These are phyloP conservation scores for Prinsepia uniflora DNA, from an alignment of 306 rosid species.

Conservation along the genomic window DNA sequence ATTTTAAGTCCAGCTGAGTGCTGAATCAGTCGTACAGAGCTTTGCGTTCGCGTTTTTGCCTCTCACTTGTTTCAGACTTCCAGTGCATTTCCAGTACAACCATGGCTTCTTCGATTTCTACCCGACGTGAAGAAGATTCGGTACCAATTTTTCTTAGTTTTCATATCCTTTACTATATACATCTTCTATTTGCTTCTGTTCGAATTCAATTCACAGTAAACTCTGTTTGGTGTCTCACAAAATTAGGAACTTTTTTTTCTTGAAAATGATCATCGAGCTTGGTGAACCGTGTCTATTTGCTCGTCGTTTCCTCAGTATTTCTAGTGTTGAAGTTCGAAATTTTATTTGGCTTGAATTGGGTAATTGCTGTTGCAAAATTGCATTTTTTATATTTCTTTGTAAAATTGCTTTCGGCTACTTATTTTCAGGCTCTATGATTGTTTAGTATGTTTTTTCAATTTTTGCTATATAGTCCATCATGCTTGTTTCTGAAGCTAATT, in stretches of 20 bases:
- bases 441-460: not conserved
- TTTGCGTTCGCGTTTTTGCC: not conserved
- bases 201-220: not conserved
- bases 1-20: too few species aligned
- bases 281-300: not conserved
- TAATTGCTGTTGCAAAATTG: not conserved
- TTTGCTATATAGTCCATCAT: not conserved
- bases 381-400: not conserved
- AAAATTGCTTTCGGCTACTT: not conserved
- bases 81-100: not conserved
- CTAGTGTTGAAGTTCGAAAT: not conserved
- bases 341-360: not conserved
- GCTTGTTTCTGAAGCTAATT: conserved; percentile 1
- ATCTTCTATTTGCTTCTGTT: not conserved
- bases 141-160: conserved; percentile 6
- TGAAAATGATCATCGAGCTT: not conserved
- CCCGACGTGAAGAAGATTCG: conserved; percentile 31
- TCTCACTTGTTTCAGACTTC: not conserved
- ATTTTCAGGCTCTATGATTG: not conserved
- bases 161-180: not conserved
- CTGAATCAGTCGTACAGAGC: not conserved
- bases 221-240: not conserved
- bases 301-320: not conserved
- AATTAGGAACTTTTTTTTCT: not conserved
- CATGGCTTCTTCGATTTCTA: conserved; percentile 35